These are phyloP conservation scores for Periconia digitata DNA, from an alignment of 2,329 filamentous ascomycete genomes.

Conservation along the genomic window DNA sequence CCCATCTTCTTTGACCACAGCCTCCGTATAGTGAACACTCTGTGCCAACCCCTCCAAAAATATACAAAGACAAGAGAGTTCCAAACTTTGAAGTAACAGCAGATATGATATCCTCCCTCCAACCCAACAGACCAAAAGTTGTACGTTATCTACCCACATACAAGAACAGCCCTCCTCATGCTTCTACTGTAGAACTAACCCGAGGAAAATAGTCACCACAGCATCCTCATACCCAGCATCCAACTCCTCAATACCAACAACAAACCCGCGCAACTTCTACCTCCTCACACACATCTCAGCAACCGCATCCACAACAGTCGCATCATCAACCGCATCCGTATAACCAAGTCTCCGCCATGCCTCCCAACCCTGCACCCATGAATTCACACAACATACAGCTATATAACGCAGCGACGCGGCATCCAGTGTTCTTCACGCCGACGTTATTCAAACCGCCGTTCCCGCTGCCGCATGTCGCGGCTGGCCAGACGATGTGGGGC, in stretches of 20 bases:
- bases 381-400: too few relatives aligned
- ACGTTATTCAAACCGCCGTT: conserved; percentile 60
- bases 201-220: conserved; percentile 3
- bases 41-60: too few relatives aligned
- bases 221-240: neutral
- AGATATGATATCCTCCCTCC: conserved; percentile 42
- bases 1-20: too few relatives aligned
- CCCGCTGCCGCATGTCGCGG: conserved; percentile 38
- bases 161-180: too few relatives aligned
- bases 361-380: conserved; percentile 36
- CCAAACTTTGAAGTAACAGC: too few relatives aligned
- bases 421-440: conserved; percentile 77
- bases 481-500: conserved; percentile 34
- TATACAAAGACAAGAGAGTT: too few relatives aligned
- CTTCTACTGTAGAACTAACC: too few relatives aligned
- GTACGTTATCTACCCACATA: conserved; percentile 8
- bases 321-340: conserved; percentile 27
- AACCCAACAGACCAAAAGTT: conserved; percentile 46
- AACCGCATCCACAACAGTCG: too few relatives aligned
- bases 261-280: conserved; percentile 20
- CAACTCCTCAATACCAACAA: neutral
- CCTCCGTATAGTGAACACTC: too few relatives aligned
- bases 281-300: neutral
- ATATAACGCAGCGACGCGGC: conserved; percentile 62
- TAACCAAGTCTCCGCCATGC: conserved; percentile 55